phyloP scores from a whole-genome alignment of 768 basidiomycete genomes.

The Leucosporidium creatinivorum region DNA sequence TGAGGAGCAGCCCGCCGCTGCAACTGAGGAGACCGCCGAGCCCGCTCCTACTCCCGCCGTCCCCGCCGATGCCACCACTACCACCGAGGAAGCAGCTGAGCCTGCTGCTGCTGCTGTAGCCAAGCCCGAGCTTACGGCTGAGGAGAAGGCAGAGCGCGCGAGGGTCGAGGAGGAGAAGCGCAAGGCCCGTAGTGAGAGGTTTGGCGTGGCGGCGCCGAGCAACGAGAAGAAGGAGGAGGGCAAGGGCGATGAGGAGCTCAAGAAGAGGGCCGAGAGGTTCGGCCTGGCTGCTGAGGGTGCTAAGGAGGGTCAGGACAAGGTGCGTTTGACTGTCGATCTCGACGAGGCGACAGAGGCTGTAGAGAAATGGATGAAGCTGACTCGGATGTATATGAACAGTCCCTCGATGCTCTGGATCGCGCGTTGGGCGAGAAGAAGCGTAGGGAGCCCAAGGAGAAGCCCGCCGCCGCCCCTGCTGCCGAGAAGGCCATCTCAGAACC shows the following conservation, averaged over 20 bases:
- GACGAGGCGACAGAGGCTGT: no score
- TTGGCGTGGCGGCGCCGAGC: conserved; percentile 19
- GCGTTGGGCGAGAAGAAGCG: conserved; percentile 15
- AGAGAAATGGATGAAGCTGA: background rate
- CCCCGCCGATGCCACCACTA: background rate
- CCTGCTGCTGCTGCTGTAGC: background rate
- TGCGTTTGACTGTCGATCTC: background rate
- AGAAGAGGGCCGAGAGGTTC: conserved; percentile 17
- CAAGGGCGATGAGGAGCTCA: conserved; percentile 4
- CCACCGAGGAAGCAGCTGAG: background rate
- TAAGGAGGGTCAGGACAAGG: conserved; percentile 12
- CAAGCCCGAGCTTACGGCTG: background rate
- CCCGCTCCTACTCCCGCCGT: background rate
- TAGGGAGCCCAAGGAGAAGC: conserved; percentile 4
- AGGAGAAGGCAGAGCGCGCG: conserved; percentile 5
- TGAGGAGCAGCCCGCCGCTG: conserved; percentile 12
- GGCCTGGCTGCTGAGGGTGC: background rate
- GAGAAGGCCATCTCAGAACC: background rate
- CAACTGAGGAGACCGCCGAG: background rate
- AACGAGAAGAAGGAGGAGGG: background rate
- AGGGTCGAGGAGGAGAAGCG: conserved; percentile 11
- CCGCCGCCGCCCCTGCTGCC: background rate
- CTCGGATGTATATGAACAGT: conserved; percentile 2
- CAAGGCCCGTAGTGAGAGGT: conserved; percentile 24
- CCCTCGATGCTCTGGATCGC: conserved; percentile 18